Percentiles rank a stretch among this genome's conserved stretches.
These are phyloP conservation scores for Lasiosphaeria hispida DNA, from an alignment of 495 filamentous ascomycete species.

Conservation along the genomic window DNA sequence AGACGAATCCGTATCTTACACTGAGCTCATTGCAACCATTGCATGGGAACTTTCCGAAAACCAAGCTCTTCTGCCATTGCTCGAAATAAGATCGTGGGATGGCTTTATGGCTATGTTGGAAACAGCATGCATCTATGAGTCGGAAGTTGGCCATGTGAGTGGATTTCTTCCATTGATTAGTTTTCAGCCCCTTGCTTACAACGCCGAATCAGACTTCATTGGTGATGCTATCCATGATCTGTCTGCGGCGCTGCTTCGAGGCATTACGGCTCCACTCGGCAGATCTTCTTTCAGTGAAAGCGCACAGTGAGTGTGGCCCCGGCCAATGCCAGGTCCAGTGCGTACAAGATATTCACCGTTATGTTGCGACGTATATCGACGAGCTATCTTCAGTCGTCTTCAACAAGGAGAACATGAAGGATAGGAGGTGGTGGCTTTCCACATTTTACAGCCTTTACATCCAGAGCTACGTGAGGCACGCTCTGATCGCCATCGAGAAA, in stretches of 20 bases:
- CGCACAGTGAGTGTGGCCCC: conserved; percentile 25
- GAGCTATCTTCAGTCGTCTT: conserved; percentile 38
- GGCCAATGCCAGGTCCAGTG: conserved; percentile 32
- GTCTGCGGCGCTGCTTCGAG: conserved; percentile 32
- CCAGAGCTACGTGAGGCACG: conserved; percentile 35
- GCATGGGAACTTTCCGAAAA: conserved; percentile 41
- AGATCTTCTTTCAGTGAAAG: conserved; percentile 13
- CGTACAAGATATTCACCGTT: conserved; percentile 25
- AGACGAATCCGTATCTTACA: conserved; percentile 23
- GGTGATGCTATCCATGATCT: conserved; percentile 32
- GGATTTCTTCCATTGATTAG: not conserved
- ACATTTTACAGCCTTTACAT: conserved; percentile 39
- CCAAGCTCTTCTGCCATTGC: conserved; percentile 14
- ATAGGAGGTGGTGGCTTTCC: conserved; percentile 35
- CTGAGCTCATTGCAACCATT: conserved; percentile 35
- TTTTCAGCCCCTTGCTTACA: not conserved
- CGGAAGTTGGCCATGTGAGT: conserved; percentile 33
- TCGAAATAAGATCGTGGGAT: conserved; percentile 29
- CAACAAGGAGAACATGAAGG: conserved; percentile 39
- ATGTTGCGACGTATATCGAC: conserved; percentile 24
- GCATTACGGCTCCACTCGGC: conserved; percentile 27
- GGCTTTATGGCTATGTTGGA: conserved; percentile 33
- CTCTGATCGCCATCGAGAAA: conserved; percentile 31
- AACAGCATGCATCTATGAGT: conserved; percentile 32
- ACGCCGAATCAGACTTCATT: conserved; percentile 25